Percentiles rank a stretch among this genome's conserved stretches.
phyloP scores from a whole-genome alignment of 257 asterid species.

The Striga asiatica region DNA sequence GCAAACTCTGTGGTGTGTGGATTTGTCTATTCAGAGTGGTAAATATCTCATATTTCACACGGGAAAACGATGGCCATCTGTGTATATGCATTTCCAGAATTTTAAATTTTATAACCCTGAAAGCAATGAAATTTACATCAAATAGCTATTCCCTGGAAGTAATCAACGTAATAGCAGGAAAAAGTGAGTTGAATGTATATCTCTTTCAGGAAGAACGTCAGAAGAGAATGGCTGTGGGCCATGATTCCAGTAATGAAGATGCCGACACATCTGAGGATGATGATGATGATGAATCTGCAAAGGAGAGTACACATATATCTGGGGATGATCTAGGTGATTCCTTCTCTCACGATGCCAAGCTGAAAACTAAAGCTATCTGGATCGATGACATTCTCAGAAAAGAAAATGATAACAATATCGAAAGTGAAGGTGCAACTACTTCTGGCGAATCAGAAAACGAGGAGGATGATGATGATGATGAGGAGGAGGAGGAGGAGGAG shows the following conservation, averaged over 20 bases:
- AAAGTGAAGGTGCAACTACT: slow-evolving; percentile 28
- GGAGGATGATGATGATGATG: slow-evolving; percentile 30
- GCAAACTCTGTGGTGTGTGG: too few relatives aligned
- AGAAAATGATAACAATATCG: slow-evolving; percentile 24
- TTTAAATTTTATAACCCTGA: too few relatives aligned
- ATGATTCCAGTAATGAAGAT: slow-evolving; percentile 63
- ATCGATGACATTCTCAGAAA: slow-evolving; percentile 39
- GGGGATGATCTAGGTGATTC: slow-evolving; percentile 97
- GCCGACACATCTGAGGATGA: slow-evolving; percentile 39
- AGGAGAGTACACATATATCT: slow-evolving; percentile 40
- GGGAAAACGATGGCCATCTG: background rate
- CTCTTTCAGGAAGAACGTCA: slow-evolving; percentile 71
- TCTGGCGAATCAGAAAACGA: slow-evolving; percentile 41
- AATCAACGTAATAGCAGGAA: background rate
- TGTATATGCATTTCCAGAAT: background rate
- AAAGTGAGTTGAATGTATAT: slow-evolving; percentile 13
- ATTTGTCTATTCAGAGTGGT: too few relatives aligned
- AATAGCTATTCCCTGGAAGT: background rate
- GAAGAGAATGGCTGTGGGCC: slow-evolving; percentile 68
- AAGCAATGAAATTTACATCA: too few relatives aligned
- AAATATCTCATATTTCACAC: background rate
- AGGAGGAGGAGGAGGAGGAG: slow-evolving; percentile 33
- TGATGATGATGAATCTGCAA: slow-evolving; percentile 26
- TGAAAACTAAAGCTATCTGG: slow-evolving; percentile 45
- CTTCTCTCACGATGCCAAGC: slow-evolving; percentile 38